Conservation (phyloP, 345 rosid species). For the Salix arbutifolia region DNA sequence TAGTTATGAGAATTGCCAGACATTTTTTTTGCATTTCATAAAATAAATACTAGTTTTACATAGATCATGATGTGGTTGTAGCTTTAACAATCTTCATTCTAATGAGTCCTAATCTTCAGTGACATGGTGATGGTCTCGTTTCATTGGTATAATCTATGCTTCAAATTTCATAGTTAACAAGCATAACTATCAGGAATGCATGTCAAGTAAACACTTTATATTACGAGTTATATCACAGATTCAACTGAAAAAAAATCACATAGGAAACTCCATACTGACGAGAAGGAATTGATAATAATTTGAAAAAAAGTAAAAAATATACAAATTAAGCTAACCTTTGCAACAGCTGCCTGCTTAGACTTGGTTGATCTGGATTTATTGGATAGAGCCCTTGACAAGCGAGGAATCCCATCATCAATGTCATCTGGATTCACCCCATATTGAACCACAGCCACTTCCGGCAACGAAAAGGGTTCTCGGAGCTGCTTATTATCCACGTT, state of each 20-base stretch:
- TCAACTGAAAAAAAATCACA: neutral
- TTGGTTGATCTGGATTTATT: constrained; percentile 69
- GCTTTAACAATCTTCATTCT: neutral
- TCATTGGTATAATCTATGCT: neutral
- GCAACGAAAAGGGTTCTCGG: constrained; percentile 53
- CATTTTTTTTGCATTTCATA: neutral
- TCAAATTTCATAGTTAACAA: neutral
- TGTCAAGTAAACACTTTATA: neutral
- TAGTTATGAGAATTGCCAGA: neutral
- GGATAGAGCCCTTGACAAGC: constrained; percentile 57
- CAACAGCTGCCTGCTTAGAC: constrained; percentile 78
- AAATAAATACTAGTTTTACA: neutral
- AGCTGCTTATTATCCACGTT: constrained; percentile 39
- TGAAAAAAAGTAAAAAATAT: neutral
- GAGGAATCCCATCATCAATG: constrained; percentile 69
- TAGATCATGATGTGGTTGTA: neutral
- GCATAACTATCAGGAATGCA: neutral
- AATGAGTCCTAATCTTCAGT: neutral
- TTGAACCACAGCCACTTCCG: constrained; percentile 35
- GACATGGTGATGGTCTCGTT: neutral
- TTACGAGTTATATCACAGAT: neutral
- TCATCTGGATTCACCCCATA: constrained; percentile 41
- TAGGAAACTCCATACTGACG: constrained; percentile 2
- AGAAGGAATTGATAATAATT: neutral
- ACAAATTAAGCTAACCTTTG: constrained; percentile 49